Base-by-base conservation (phyloP, 257 asterid species). In the Verbena officinalis region DNA sequence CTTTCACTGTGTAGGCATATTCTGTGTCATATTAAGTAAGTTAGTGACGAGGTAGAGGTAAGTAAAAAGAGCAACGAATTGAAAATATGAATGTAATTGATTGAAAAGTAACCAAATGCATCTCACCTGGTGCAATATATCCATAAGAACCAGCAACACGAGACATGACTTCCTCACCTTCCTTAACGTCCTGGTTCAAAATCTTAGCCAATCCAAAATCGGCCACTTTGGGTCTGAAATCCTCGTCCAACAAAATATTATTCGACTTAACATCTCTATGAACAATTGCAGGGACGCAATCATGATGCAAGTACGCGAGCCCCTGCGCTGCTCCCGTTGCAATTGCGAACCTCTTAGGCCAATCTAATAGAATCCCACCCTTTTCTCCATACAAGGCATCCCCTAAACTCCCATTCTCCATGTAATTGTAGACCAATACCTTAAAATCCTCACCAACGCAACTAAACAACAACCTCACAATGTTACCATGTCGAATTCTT, bases 221-320 rank as follows among this genome's bases (percentile, higher is more conserved):
- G 7, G 97, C 94, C n/a, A 76, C 77, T 57, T 76, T 76, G 0
- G 81, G 72, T 16, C 44, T 66, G 15, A 76, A 61, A 39, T 76
- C 81, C 34, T 71, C 77, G 3, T 76, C 81, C 71, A 76, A 40
- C 55, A 75, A 56, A 9, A 75, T 75, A 24, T 75, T 75, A 54
- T 78, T 74, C 0, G 78, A 63, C 67, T 78, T 78, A 7, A 78
- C 71, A 21, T 78, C 83, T 14, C 83, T 61, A 11, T 78, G 83
- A 17, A 78, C 57, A 15, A 78, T 78, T 2, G 78, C 56, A 0
- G 83, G 83, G 20, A 74, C 80, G 7, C 80, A 79, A 13, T 79
- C 84, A 43, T 91, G 98, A 74, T 91, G 98, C 80, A 91, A 66
- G 71, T 91, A 91, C 49, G 98, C 91, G 33, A 91, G 81, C 56